Evolutionary conservation across 1,139 yeast species (phyloP), one percentile per base, ranked within the genome.

Genomic region (Eremothecium gossypii): DNA sequence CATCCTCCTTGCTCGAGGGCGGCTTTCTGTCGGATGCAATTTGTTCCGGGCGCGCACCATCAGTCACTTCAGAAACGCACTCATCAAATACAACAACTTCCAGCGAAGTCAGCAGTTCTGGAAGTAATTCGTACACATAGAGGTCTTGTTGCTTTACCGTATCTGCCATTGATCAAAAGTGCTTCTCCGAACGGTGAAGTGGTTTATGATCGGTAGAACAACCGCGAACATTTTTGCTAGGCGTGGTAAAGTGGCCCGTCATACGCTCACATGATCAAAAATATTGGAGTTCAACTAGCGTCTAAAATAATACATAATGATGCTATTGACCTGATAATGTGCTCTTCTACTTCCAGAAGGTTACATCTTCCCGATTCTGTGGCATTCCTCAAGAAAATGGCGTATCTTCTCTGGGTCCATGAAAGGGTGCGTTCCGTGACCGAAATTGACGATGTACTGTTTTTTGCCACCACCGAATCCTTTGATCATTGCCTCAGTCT

Each of bases 391-490:
- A 59, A 91, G 70, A 68, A 91, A 91, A 65, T 77, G 84, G 45
- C 76, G 80, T 45, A 91, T 74, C 62, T 82, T 83, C 50, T 83
- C 95, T 8, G 97, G 95, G 51, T 85, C 83, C 95, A 91, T 85
- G 64, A 84, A 85, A 20, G 97, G 97, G 61, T 87, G 96, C 28
- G 97, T 91, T 27, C 98, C 98, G 58, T 91, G 98, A 38, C 98
- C 98, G 61, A 91, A 83, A 67, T 91, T 91, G 52, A 89, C 81
- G 50, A 91, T 89, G 65, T 91, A 91, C 58, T 81, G 76, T 59
- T 84, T 79, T 61, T 86, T 87, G 26, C 96, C 96, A 37, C 94
- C 94, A 12, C 93, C 93, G 58, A 91, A 91, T 7, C 91, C 95
- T 49, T 71, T 64, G 49, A 91, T 81, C 98, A 91, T 91, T 49